Percentiles rank a stretch among this genome's conserved stretches.
phyloP scores from a whole-genome alignment of 78 protist genomes.

The Dictyostelium brefeldianum region DNA sequence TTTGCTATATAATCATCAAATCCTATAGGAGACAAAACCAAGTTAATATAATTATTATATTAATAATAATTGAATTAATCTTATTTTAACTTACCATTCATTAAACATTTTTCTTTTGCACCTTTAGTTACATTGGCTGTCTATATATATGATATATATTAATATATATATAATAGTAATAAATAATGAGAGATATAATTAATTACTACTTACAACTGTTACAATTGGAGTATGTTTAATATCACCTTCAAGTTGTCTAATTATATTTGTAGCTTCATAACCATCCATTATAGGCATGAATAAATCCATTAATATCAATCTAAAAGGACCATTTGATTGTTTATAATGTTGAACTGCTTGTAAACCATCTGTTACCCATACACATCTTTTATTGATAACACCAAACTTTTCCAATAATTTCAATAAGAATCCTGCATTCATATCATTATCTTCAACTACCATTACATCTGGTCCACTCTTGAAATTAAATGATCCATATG shows the following conservation, averaged over 20 bases:
- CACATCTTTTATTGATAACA: constrained; percentile 39
- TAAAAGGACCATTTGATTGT: constrained; percentile 13
- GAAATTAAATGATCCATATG: background rate
- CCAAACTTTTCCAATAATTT: constrained; percentile 75
- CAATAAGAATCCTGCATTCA: constrained; percentile 71
- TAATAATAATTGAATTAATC: background rate
- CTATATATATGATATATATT: background rate
- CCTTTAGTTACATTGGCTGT: constrained; percentile 80
- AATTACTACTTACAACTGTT: constrained; percentile 42
- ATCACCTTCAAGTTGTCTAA: constrained; percentile 55
- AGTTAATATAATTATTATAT: background rate
- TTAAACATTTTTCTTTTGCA: constrained; percentile 70
- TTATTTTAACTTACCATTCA: constrained; percentile 25
- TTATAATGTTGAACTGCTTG: constrained; percentile 68
- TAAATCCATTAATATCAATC: constrained; percentile 65
- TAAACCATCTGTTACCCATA: constrained; percentile 72
- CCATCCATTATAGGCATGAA: constrained; percentile 84
- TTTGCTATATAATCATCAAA: constrained; percentile 80
- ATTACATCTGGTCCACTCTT: constrained; percentile 56
- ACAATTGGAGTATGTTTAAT: constrained; percentile 66
- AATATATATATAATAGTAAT: too few species aligned
- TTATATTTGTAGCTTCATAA: constrained; percentile 72
- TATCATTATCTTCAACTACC: constrained; percentile 76
- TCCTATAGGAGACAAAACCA: background rate
- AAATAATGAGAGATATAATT: too few species aligned